Conservation (phyloP, 1,284 basidiomycete species). For the Veloboletus limbatus region DNA sequence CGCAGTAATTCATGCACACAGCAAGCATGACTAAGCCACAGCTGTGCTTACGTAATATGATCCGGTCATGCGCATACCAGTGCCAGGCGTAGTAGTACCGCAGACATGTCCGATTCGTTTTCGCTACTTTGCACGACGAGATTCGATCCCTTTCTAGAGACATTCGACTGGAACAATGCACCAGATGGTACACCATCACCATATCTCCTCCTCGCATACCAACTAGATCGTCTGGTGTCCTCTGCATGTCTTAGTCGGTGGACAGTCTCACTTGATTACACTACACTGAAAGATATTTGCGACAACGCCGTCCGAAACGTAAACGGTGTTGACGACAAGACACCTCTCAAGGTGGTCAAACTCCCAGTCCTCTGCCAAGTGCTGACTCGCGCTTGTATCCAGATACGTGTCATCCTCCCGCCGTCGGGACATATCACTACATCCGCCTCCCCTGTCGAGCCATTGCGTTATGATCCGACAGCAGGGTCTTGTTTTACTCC, state of each 20-base stretch:
- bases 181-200: slow-evolving; percentile 46
- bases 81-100: too few relatives aligned
- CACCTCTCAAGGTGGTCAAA: slow-evolving; percentile 37
- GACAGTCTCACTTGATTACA: slow-evolving; percentile 39
- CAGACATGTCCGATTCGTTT: too few relatives aligned
- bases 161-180: slow-evolving; percentile 55
- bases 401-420: slow-evolving; percentile 60
- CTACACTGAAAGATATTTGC: slow-evolving; percentile 42
- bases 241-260: slow-evolving; percentile 53
- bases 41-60: too few relatives aligned
- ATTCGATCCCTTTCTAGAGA: slow-evolving; percentile 51
- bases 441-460: slow-evolving; percentile 38
- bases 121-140: slow-evolving; percentile 33
- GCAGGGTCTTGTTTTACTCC: slow-evolving; percentile 40
- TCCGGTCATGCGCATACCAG: too few relatives aligned
- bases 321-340: slow-evolving; percentile 18
- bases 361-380: neutral
- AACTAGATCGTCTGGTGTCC: slow-evolving; percentile 53
- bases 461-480: slow-evolving; percentile 46
- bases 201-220: slow-evolving; percentile 57
- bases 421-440: slow-evolving; percentile 44
- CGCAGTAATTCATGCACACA: too few relatives aligned
- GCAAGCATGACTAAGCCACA: too few relatives aligned
- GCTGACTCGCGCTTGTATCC: neutral
- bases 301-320: slow-evolving; percentile 39